Evolutionary conservation across 2,329 filamentous ascomycete species (phyloP).

Genomic region (Talaromyces sp.): DNA sequence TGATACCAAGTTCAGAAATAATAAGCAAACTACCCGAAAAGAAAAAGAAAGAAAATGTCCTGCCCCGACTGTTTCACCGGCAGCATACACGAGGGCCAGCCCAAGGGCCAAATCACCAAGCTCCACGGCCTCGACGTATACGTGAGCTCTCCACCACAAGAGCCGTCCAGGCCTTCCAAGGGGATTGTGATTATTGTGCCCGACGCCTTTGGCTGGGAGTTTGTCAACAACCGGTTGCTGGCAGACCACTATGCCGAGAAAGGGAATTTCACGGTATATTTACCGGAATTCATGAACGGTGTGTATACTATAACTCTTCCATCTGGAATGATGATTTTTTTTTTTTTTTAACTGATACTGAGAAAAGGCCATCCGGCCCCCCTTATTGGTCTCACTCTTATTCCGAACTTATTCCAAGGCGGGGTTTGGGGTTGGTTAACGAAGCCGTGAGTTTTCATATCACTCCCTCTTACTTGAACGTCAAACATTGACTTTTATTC

Average conservation of each 20-base stretch:
- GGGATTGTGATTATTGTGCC: conserved; percentile 52
- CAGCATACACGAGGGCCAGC: conserved; percentile 40
- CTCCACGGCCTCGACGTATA: conserved; percentile 50
- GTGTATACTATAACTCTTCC: conserved; percentile 6
- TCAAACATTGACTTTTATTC: neutral
- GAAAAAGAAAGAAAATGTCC: conserved; percentile 16
- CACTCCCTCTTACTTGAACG: no score
- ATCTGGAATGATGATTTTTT: no score
- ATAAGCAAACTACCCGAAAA: neutral
- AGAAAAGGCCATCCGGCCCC: conserved; percentile 16
- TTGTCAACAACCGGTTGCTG: conserved; percentile 50
- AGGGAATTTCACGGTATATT: conserved; percentile 47
- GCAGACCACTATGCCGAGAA: conserved; percentile 53
- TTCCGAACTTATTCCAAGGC: conserved; percentile 9
- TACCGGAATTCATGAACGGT: conserved; percentile 57
- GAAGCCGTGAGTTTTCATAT: conserved; percentile 14
- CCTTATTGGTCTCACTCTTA: neutral
- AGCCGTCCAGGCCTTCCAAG: conserved; percentile 21
- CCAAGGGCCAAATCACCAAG: conserved; percentile 42
- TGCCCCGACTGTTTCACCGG: conserved; percentile 45
- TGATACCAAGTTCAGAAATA: no score
- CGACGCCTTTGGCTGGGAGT: conserved; percentile 54
- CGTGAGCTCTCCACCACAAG: conserved; percentile 24
- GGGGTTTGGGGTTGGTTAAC: conserved; percentile 12
- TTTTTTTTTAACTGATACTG: neutral